phyloP scores from a whole-genome alignment of 129 eudicot species.

The Tagetes erecta region DNA sequence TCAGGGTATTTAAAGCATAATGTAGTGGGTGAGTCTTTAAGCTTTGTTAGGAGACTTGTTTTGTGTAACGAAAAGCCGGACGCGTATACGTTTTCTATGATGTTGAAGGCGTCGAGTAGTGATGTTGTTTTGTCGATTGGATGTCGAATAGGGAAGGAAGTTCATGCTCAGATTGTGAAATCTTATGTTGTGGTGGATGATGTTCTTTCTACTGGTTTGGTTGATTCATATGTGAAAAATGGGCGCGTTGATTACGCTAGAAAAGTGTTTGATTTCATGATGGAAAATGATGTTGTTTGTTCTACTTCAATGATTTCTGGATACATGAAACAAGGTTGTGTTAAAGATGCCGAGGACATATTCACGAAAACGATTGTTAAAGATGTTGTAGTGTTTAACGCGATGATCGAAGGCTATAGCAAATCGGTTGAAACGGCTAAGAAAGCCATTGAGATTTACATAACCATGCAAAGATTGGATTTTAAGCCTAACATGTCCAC shows the following conservation, averaged over 20 bases:
- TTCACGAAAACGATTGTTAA: slow-evolving; percentile 56
- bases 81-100: slow-evolving; percentile 74
- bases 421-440: slow-evolving; percentile 65
- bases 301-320: slow-evolving; percentile 85
- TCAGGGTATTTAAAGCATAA: slow-evolving; percentile 62
- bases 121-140: slow-evolving; percentile 21
- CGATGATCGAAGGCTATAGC: slow-evolving; percentile 98
- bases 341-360: slow-evolving; percentile 69
- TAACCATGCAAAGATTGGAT: slow-evolving; percentile 65
- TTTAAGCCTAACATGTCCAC: slow-evolving; percentile 80
- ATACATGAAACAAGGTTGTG: slow-evolving; percentile 62
- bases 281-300: slow-evolving; percentile 69
- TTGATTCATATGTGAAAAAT: slow-evolving; percentile 78
- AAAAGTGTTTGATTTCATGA: slow-evolving; percentile 75
- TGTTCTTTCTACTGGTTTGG: slow-evolving; percentile 69
- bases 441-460: slow-evolving; percentile 61
- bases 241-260: slow-evolving; percentile 67
- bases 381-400: slow-evolving; percentile 89
- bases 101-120: slow-evolving; percentile 63
- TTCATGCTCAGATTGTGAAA: slow-evolving; percentile 81
- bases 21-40: slow-evolving; percentile 40
- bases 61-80: slow-evolving; percentile 59
- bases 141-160: slow-evolving; percentile 53
- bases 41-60: slow-evolving; percentile 50
- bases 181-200: slow-evolving; percentile 61